phyloP scores from a whole-genome alignment of 371 early-diverging fungal species.

The Saksenaea oblongispora region DNA sequence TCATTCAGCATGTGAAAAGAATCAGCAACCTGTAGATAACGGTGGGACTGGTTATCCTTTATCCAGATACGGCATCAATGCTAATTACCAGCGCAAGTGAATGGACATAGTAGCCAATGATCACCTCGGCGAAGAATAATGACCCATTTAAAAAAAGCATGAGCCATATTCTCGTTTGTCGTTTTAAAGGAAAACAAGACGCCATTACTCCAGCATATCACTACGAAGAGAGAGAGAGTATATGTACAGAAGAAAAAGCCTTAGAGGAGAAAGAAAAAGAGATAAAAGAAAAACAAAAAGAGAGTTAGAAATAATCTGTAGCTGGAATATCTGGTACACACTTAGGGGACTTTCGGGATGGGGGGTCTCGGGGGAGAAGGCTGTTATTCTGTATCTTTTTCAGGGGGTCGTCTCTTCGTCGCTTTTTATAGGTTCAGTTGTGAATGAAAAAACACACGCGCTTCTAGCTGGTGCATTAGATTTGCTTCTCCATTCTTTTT shows the following conservation, averaged over 20 bases:
- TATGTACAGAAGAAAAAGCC: neutral
- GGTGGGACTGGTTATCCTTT: too few species aligned
- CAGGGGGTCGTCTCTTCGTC: too few species aligned
- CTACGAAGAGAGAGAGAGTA: neutral
- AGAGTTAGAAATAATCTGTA: neutral
- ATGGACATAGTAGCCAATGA: constrained; percentile 73
- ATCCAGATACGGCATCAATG: too few species aligned
- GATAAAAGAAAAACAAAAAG: neutral
- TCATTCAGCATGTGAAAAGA: constrained; percentile 94
- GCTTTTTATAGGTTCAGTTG: too few species aligned
- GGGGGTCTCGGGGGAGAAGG: too few species aligned
- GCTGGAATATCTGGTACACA: neutral
- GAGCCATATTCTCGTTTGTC: constrained; percentile 44
- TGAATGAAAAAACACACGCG: too few species aligned
- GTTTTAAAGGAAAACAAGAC: constrained; percentile 6
- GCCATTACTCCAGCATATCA: neutral
- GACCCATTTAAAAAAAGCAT: constrained; percentile 67
- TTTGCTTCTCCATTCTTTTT: too few species aligned
- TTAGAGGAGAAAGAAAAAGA: neutral
- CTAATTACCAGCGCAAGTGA: constrained; percentile 75
- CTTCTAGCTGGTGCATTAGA: too few species aligned
- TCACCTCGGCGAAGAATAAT: constrained; percentile 79
- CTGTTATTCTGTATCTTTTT: too few species aligned
- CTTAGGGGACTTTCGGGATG: neutral
- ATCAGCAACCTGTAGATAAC: constrained; percentile 69